A percentile compares a stretch with the other conserved stretches of the same genome.
phyloP scores from a whole-genome alignment of 331 rosid genomes.

The Malus hybrid region DNA sequence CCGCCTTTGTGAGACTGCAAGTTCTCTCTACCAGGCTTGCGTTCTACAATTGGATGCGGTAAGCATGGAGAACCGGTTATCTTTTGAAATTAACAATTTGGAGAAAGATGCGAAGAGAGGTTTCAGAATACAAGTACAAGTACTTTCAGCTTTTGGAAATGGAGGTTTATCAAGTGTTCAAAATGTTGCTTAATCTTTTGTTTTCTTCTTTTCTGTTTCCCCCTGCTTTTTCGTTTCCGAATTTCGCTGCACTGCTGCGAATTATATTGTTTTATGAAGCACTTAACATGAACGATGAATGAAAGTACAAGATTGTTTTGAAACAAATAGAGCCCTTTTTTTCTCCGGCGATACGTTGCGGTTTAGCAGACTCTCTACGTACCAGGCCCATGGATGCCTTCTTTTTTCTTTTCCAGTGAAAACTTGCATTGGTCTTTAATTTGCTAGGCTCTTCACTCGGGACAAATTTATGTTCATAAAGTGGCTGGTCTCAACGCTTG shows the following conservation, averaged over 20 bases:
- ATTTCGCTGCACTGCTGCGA: background rate
- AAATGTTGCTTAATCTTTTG: background rate
- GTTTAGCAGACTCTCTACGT: too few species aligned
- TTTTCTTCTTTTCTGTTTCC: background rate
- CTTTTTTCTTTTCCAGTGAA: background rate
- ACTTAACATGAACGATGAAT: too few species aligned
- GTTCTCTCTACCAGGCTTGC: background rate
- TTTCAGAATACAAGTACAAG: slow-evolving; percentile 1
- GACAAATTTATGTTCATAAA: background rate
- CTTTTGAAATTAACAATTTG: background rate
- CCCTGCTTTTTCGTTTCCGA: background rate
- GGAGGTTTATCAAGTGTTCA: background rate
- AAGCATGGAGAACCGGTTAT: background rate
- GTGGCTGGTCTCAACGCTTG: too few species aligned
- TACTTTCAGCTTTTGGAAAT: background rate
- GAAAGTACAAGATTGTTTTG: too few species aligned
- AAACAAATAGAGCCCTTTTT: too few species aligned
- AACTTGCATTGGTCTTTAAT: background rate
- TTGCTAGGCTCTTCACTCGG: background rate
- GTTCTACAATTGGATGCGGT: background rate
- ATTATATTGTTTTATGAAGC: background rate
- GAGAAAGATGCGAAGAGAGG: background rate
- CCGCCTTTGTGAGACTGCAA: background rate
- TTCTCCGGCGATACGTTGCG: too few species aligned
- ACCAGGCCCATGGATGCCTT: background rate